Percentiles rank a stretch among this genome's conserved stretches.
Conservation (phyloP, 108 stramenopile species). For the Pseudonitzschia multistriata region DNA sequence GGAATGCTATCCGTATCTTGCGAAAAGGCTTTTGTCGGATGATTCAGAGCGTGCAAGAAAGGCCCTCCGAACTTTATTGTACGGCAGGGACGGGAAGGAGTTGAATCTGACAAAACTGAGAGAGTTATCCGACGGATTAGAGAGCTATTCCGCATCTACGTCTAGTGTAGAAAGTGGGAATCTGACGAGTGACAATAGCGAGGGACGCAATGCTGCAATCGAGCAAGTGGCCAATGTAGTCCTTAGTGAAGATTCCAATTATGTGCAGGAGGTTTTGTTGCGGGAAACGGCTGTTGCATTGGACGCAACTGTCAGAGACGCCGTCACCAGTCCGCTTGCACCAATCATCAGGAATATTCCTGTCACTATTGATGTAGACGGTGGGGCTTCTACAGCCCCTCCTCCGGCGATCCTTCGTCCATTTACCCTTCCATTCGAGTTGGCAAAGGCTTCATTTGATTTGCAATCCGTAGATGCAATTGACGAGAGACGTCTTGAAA, state of each 20-base stretch:
- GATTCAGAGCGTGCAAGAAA: conserved; percentile 53
- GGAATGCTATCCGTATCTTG: conserved; percentile 65
- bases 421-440: conserved; percentile 31
- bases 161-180: conserved; percentile 32
- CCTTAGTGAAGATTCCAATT: conserved; percentile 40
- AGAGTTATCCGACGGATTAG: conserved; percentile 59
- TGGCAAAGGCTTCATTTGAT: conserved; percentile 16
- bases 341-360: conserved; percentile 24
- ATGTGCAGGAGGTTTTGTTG: conserved; percentile 47
- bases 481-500: conserved; percentile 1
- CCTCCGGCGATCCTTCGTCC: conserved; percentile 32
- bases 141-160: conserved; percentile 50
- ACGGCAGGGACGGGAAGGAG: conserved; percentile 40
- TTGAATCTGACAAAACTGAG: conserved; percentile 38
- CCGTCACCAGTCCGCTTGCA: conserved; percentile 26
- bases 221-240: conserved; percentile 43
- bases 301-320: conserved; percentile 41
- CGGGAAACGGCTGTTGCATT: conserved; percentile 38
- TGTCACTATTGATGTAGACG: conserved; percentile 10
- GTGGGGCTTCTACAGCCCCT: conserved; percentile 15
- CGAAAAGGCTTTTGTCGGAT: conserved; percentile 54
- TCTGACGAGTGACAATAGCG: conserved; percentile 18
- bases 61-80: conserved; percentile 55
- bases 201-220: conserved; percentile 34
- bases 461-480: conserved; percentile 2